Evolutionary conservation across 2,329 filamentous ascomycete species (phyloP), one percentile per base, ranked within the genome.

Genomic region (Trichoderma lentiforme): DNA sequence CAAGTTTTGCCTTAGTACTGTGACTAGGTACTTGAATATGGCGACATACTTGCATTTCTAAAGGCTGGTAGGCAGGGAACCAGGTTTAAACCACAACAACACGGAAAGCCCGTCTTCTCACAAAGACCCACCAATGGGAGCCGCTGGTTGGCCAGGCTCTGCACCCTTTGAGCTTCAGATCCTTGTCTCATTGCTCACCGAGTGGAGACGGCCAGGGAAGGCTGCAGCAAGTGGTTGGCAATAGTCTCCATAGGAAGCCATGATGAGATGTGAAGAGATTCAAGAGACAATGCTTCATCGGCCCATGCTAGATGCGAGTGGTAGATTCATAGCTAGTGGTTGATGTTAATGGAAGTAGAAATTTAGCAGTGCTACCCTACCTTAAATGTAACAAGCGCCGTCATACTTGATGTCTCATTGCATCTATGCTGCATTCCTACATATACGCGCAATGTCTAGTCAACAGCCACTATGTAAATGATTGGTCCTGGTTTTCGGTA

Each of bases 141-240:
- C 34, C 26, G 8, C 30, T 56, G 63, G 63, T 66, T 66, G 63
- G 63, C 47, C 14, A 53, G 26, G 21, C 47, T 66, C 63, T 56
- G n/a, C 43, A 66, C 24, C 64, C 64, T 67, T 36, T 57, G 24
- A 67, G 30, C 21, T 57, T 57, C 64, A 56, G 53, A 70, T 62
- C 67, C 67, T 62, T 39, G 67, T 53, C 36, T n/a, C 39, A 26
- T 62, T 58, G 58, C 67, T 70, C 67, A 70, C 56, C 67, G 67
- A 70, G 67, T 70, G 67, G 67, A 47, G 47, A 70, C 57, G 26
- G n/a, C 57, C 14, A 34, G 57, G 66, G 57, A 39, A 51, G 39
- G 39, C 39, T 53, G 57, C 66, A 70, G 66, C 18, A 70, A 62
- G 39, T 70, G 57, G 57, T 53, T 15, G 6, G 62, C 28, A n/a